Evolutionary conservation across 2,329 filamentous ascomycete species (phyloP), one percentile per base, ranked within the genome.

Genomic region (Stachybotrys elegans): DNA sequence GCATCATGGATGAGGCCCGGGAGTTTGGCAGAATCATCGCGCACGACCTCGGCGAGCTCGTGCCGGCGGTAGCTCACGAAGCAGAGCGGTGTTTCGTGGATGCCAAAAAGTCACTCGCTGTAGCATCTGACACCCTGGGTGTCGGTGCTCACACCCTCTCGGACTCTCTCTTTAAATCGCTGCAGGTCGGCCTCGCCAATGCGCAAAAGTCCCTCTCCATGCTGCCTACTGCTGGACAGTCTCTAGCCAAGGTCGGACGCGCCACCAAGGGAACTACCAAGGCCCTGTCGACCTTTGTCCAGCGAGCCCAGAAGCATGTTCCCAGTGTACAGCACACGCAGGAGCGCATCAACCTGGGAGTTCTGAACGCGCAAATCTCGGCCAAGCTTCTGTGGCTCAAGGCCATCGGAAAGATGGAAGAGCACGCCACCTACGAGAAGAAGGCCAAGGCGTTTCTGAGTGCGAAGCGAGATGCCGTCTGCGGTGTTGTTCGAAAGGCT

Each of bases 331-430:
- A 55, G 23, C 56, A 62, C 4, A 48, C 66, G 3, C 60, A 68
- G 40, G 60, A 71, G 7, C 68, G 71, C 36, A 51, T 74, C 2
- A 60, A 71, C 21, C 57, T 78, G 5, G 60, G 64, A 1, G 50
- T 82, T 9, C 60, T 81, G 22, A 69, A 68, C 31, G 75, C 78
- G 13, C 79, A 80, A 54, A 65, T 83, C 21, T 65, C 65, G 35
- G 78, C 79, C 13, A 78, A 73, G 57, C 65, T 81, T 23, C 69
- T 73, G 63, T 82, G 77, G 76, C 62, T 83, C 40, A 74, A 70
- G 56, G 40, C 78, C 23, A 74, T 70, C 41, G 75, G 75, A 17
- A 73, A 71, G 51, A 58, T 54, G 3, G 65, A 71, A 14, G 73
- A 78, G 51, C 64, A 71, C 42, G 56, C 63, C 4, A 63, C 62